phyloP scores from a whole-genome alignment of 1,139 yeast genomes.

The Komagataea norvegica region DNA sequence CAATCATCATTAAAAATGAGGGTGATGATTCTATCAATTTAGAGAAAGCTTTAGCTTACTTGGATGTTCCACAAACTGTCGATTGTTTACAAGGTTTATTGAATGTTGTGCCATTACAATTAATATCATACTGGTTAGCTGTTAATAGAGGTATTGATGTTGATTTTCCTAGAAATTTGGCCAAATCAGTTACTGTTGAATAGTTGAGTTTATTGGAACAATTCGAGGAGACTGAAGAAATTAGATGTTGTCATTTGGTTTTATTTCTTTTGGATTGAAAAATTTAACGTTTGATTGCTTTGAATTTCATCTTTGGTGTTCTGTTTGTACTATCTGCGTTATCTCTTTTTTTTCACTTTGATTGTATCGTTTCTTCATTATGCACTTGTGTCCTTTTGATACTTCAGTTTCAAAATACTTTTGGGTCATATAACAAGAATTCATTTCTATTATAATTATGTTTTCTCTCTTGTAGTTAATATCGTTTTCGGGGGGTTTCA shows the following conservation, averaged over 20 bases:
- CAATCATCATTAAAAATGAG: conserved; percentile 88
- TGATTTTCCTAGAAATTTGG: conserved; percentile 98
- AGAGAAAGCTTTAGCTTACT: conserved; percentile 56
- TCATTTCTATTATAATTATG: too few species aligned
- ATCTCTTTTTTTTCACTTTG: too few species aligned
- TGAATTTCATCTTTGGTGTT: too few species aligned
- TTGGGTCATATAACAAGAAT: too few species aligned
- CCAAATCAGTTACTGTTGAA: conserved; percentile 95
- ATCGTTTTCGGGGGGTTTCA: too few species aligned
- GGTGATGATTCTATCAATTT: conserved; percentile 64
- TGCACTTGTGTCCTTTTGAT: too few species aligned
- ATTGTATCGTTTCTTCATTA: too few species aligned
- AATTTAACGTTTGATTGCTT: too few species aligned
- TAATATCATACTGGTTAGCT: conserved; percentile 97
- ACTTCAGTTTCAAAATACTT: too few species aligned
- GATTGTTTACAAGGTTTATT: conserved; percentile 96
- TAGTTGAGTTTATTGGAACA: conserved; percentile 16
- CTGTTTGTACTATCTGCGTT: too few species aligned
- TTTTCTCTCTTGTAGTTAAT: too few species aligned
- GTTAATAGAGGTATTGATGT: conserved; percentile 94
- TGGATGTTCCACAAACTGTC: conserved; percentile 92
- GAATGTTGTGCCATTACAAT: conserved; percentile 91
- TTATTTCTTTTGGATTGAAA: not conserved
- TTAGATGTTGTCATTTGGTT: not conserved
- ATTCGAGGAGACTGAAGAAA: not conserved